These are phyloP conservation scores for Pelargonium cotyledonis DNA, from an alignment of 441 rosid genomes.

Conservation along the genomic window DNA sequence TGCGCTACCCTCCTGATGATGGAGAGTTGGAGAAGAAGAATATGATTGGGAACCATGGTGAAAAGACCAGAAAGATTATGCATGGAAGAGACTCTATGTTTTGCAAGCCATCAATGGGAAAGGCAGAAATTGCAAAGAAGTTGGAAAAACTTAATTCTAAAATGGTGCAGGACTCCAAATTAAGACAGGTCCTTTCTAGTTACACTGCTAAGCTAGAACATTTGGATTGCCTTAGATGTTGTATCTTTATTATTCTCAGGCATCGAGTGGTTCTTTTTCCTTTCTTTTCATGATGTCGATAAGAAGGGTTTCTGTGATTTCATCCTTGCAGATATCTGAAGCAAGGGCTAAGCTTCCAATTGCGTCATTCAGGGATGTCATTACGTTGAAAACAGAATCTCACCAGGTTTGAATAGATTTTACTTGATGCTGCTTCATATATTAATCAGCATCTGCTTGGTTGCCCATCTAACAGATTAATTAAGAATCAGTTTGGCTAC, in stretches of 20 bases:
- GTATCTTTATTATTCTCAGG: background rate
- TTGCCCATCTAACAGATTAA: background rate
- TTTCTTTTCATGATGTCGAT: background rate
- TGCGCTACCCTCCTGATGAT: background rate
- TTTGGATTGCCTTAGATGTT: background rate
- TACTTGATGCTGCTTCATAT: background rate
- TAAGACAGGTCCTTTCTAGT: background rate
- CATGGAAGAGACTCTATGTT: background rate
- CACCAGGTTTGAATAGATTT: constrained; percentile 1
- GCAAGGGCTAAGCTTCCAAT: background rate
- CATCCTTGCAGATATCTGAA: background rate
- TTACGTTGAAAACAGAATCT: background rate
- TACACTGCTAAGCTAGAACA: background rate
- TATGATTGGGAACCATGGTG: background rate
- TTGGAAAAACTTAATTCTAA: background rate
- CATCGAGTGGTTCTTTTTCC: background rate
- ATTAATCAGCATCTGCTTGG: background rate
- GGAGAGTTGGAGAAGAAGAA: background rate
- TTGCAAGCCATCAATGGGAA: background rate
- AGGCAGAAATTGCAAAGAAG: background rate
- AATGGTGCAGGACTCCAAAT: background rate
- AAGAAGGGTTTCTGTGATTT: background rate
- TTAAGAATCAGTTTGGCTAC: background rate
- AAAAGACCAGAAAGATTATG: background rate
- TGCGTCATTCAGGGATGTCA: background rate